A percentile compares a stretch with the other conserved stretches of the same genome.
Evolutionary conservation across 1,139 yeast species (phyloP).

Genomic region (Candida glucosophila): DNA sequence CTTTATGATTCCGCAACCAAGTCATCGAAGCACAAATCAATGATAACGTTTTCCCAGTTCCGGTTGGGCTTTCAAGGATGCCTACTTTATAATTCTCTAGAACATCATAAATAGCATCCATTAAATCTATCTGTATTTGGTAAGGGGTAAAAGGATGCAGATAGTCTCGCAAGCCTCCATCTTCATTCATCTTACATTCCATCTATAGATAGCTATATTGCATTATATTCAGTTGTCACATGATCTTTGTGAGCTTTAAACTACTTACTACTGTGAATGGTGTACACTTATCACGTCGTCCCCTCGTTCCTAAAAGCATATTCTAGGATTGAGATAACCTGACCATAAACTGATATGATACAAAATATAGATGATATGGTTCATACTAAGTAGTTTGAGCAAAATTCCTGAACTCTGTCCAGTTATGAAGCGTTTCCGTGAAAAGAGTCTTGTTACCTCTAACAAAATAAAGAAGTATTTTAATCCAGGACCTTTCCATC

Average conservation of each 20-base stretch:
- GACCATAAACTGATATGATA: too few species aligned
- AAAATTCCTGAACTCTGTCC: constrained; percentile 26
- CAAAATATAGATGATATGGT: too few species aligned
- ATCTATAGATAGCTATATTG: too few species aligned
- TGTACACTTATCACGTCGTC: too few species aligned
- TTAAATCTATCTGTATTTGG: constrained; percentile 65
- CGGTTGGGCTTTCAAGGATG: constrained; percentile 89
- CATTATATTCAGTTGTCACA: too few species aligned
- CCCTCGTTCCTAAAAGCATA: too few species aligned
- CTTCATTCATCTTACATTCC: too few species aligned
- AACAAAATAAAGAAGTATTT: constrained; percentile 29
- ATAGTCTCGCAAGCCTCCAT: constrained; percentile 17
- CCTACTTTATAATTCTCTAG: constrained; percentile 63
- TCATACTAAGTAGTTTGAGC: too few species aligned
- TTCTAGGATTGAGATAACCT: too few species aligned
- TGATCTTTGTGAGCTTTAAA: too few species aligned
- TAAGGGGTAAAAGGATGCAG: constrained; percentile 81
- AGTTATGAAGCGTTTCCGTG: constrained; percentile 27
- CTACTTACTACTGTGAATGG: too few species aligned
- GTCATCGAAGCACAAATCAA: constrained; percentile 80
- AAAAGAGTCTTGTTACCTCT: constrained; percentile 29
- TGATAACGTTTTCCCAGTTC: constrained; percentile 88
- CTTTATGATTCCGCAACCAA: constrained; percentile 67
- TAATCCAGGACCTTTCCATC: constrained; percentile 35
- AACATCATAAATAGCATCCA: constrained; percentile 64